Conservation (phyloP, 768 basidiomycete genomes). For the Collybia sordida region DNA sequence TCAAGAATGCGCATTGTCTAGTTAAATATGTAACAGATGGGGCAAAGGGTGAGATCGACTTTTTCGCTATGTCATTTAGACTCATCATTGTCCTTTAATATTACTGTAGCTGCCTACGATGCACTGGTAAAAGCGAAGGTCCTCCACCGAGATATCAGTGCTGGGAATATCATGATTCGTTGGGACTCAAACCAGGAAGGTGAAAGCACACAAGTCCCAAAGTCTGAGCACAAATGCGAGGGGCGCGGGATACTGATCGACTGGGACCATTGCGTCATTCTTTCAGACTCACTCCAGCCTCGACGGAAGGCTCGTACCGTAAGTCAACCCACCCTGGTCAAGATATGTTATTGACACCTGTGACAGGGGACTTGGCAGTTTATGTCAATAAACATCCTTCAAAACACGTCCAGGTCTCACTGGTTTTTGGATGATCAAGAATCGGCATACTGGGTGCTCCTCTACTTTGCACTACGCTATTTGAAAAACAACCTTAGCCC, state of each 20-base stretch:
- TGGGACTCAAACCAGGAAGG: background rate
- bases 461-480: background rate
- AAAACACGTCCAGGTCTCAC: background rate
- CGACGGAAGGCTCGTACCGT: background rate
- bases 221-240: too few species aligned
- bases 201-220: too few species aligned
- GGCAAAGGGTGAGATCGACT: background rate
- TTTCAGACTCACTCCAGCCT: background rate
- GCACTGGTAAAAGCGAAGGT: background rate
- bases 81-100: too few species aligned
- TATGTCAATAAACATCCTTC: background rate
- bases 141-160: constrained; percentile 3
- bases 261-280: constrained; percentile 1
- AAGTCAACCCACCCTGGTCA: background rate
- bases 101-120: background rate
- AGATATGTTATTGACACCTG: background rate
- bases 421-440: background rate
- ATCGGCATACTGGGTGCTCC: background rate
- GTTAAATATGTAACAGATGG: background rate
- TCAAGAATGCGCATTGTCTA: background rate
- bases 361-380: constrained; percentile 1
- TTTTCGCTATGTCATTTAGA: too few species aligned
- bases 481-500: background rate
- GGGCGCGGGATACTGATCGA: background rate
- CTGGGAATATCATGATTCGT: constrained; percentile 5